These are phyloP conservation scores for Claviceps sp. DNA, from an alignment of 2,329 filamentous ascomycete species.

Conservation along the genomic window DNA sequence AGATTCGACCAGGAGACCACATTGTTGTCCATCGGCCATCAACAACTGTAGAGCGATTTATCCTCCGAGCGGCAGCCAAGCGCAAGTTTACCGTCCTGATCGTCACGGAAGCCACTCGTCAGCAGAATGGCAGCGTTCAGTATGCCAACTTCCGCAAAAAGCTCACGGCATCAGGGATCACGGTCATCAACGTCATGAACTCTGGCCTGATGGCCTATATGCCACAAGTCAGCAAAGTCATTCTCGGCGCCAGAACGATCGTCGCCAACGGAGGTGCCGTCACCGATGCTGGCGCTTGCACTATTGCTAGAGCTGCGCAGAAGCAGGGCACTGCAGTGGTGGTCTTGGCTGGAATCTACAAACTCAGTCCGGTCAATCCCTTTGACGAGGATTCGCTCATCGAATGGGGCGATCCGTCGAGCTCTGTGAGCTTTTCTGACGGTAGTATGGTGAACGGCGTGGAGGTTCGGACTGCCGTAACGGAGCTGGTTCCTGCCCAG, in stretches of 20 bases:
- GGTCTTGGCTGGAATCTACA: slow-evolving; percentile 83
- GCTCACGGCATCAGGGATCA: slow-evolving; percentile 63
- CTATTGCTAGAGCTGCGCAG: slow-evolving; percentile 74
- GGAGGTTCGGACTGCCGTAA: slow-evolving; percentile 65
- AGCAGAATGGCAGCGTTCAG: slow-evolving; percentile 22
- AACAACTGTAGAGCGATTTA: slow-evolving; percentile 75
- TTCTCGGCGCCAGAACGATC: slow-evolving; percentile 76
- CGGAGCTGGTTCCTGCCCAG: slow-evolving; percentile 69
- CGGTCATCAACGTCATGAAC: slow-evolving; percentile 73
- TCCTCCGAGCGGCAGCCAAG: slow-evolving; percentile 76
- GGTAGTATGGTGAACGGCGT: slow-evolving; percentile 66
- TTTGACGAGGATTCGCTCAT: slow-evolving; percentile 71
- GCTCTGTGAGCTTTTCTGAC: slow-evolving; percentile 64
- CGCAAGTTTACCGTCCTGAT: slow-evolving; percentile 86
- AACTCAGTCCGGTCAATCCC: slow-evolving; percentile 79
- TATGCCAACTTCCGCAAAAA: slow-evolving; percentile 58
- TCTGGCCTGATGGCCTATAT: slow-evolving; percentile 85
- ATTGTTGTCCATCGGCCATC: slow-evolving; percentile 83
- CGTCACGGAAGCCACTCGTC: slow-evolving; percentile 46
- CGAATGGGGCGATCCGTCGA: slow-evolving; percentile 73
- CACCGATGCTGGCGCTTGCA: slow-evolving; percentile 68
- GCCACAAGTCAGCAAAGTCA: slow-evolving; percentile 89
- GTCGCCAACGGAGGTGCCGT: slow-evolving; percentile 80
- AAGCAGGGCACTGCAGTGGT: slow-evolving; percentile 75
- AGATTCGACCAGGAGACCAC: slow-evolving; percentile 87